Base-by-base conservation (phyloP, 1,139 yeast species). In the Geotrichum candidum region DNA sequence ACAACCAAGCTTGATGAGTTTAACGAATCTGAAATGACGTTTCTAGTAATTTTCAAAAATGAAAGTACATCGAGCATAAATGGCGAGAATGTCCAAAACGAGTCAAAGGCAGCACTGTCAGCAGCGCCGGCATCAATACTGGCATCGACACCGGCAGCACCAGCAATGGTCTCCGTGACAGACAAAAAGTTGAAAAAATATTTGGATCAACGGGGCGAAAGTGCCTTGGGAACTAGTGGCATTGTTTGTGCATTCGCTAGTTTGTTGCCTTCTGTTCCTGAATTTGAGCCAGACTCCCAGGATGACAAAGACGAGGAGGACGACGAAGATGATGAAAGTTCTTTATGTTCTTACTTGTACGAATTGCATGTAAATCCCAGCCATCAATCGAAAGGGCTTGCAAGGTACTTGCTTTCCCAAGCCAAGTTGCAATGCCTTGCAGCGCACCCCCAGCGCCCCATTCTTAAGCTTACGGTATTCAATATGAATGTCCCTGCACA, bases 281-380 rank as follows among this genome's bases (percentile, higher is more conserved):
- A 61, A 29, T 48, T 46, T 38, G 27, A 56, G 7, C 51, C 48
- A 65, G 45, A 51, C 6, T 45, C 18, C 27, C 31, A 56, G 6
- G 58, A 51, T 65, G 50, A 54, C 15, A 58, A 52, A 25, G 67
- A 62, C 35, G 66, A 59, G 31, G 67, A 61, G n/a, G 54, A 29
- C 10, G 57, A 55, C 38, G 22, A 15, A 29, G 27, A 13, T 3
- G 33, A 48, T 31, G 45, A 13, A 10, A 31, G 53, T 71, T 70
- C 27, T 72, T 72, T n/a, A 69, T 58, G 80, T 78, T 69, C 84
- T 7, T 84, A 82, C 66, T 73, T 84, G 48, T 84, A 82, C 68
- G 88, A 84, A 69, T 78, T 84, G 57, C 87, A 84, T 63, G 77
- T 82, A 2, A 25, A 61, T 59, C 74, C 80, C 9, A 25, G 61